Evolutionary conservation across 345 rosid genomes (phyloP).

Genomic region (Streptanthus diversifolius): DNA sequence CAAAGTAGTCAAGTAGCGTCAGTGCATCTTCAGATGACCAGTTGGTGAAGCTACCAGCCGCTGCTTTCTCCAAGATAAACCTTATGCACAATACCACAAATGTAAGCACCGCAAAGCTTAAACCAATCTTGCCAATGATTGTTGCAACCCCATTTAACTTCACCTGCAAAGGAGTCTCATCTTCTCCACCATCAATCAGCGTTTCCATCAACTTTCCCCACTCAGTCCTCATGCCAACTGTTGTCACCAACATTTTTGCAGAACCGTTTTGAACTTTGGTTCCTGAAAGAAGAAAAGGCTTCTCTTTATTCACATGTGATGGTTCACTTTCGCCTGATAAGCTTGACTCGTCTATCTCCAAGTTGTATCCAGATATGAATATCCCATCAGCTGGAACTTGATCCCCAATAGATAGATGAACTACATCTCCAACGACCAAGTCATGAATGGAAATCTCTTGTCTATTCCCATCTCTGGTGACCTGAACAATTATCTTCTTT

Average conservation of each 20-base stretch:
- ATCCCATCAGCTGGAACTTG: constrained; percentile 68
- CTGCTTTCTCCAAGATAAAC: constrained; percentile 43
- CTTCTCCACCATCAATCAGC: constrained; percentile 47
- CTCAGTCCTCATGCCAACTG: constrained; percentile 71
- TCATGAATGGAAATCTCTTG: constrained; percentile 67
- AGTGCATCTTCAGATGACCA: constrained; percentile 44
- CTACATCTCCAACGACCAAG: constrained; percentile 85
- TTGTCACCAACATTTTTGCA: constrained; percentile 62
- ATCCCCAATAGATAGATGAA: constrained; percentile 74
- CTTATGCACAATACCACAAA: constrained; percentile 52
- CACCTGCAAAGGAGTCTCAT: constrained; percentile 66
- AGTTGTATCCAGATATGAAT: constrained; percentile 42
- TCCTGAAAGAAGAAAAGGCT: constrained; percentile 56
- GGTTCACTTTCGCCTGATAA: constrained; percentile 53
- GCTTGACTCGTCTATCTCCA: constrained; percentile 54
- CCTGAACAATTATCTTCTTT: constrained; percentile 64
- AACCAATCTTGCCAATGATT: constrained; percentile 61
- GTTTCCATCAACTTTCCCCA: constrained; percentile 75
- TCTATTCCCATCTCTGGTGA: constrained; percentile 70
- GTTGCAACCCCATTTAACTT: constrained; percentile 66
- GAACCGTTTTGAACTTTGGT: constrained; percentile 60
- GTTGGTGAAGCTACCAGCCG: constrained; percentile 39
- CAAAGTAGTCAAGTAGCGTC: constrained; percentile 54
- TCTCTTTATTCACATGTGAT: constrained; percentile 25
- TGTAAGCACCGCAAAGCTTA: constrained; percentile 57